A percentile compares a stretch with the other conserved stretches of the same genome.
These are phyloP conservation scores for Melastoma candidum DNA, from an alignment of 441 rosid species.

Conservation along the genomic window DNA sequence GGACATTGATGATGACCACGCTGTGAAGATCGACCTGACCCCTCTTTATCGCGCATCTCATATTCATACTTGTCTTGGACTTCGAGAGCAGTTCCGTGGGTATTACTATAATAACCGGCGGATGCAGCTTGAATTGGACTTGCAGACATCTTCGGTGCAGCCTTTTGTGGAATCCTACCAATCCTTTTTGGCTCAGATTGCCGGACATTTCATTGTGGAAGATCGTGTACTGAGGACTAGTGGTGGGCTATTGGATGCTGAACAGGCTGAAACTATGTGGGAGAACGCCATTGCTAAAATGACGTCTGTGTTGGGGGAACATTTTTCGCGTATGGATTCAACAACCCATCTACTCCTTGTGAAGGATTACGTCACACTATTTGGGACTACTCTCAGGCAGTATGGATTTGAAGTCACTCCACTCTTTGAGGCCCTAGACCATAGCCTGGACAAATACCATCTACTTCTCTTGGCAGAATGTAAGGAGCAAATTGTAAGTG, in stretches of 20 bases:
- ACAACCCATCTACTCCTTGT: constrained; percentile 87
- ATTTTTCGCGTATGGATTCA: constrained; percentile 75
- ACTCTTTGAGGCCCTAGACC: constrained; percentile 59
- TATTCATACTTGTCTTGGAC: constrained; percentile 72
- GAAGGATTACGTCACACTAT: constrained; percentile 89
- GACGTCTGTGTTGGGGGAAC: constrained; percentile 50
- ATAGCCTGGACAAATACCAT: constrained; percentile 80
- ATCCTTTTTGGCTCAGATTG: constrained; percentile 74
- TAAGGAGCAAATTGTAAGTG: constrained; percentile 47
- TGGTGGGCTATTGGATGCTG: constrained; percentile 49
- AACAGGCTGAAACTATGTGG: constrained; percentile 92
- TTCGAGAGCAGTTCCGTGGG: constrained; percentile 65
- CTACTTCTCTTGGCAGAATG: constrained; percentile 84
- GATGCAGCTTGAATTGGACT: constrained; percentile 76
- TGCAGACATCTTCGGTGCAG: constrained; percentile 60
- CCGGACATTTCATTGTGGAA: constrained; percentile 86
- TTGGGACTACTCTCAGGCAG: constrained; percentile 65
- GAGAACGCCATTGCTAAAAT: constrained; percentile 67
- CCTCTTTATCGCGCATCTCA: constrained; percentile 86
- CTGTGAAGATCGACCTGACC: constrained; percentile 69
- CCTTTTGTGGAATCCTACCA: constrained; percentile 88
- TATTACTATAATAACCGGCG: constrained; percentile 68
- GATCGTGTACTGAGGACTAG: constrained; percentile 84
- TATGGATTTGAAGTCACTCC: constrained; percentile 69
- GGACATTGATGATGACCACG: constrained; percentile 69